A percentile compares a stretch with the other conserved stretches of the same genome.
Evolutionary conservation across 768 basidiomycete species (phyloP).

Genomic region (Leccinum imitatum): DNA sequence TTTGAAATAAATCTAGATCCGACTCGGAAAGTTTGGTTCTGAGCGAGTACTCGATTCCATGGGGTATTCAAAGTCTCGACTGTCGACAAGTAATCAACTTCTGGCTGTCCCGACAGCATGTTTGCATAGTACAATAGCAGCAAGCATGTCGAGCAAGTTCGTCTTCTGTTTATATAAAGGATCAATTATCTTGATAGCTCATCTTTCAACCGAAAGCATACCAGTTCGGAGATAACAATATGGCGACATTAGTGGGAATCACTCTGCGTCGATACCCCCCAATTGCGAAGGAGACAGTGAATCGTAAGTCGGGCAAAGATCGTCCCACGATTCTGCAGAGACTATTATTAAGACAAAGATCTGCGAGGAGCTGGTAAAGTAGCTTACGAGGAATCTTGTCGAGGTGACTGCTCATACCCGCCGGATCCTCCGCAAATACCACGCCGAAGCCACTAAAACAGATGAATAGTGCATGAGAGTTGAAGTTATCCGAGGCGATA

Average conservation of each 20-base stretch:
- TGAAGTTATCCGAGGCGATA: not conserved
- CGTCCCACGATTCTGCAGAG: slow-evolving; percentile 24
- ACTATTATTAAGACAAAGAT: not conserved
- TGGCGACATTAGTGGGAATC: not conserved
- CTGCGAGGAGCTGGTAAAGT: not conserved
- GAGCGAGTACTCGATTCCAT: no score
- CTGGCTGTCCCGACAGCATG: no score
- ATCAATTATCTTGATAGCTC: slow-evolving; percentile 15
- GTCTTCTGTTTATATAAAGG: no score
- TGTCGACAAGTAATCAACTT: no score
- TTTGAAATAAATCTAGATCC: no score
- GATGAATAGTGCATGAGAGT: not conserved
- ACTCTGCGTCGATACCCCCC: slow-evolving; percentile 15
- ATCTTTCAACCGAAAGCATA: no score
- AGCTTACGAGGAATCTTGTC: slow-evolving; percentile 18
- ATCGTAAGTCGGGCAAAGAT: slow-evolving; percentile 26
- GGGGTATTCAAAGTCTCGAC: no score
- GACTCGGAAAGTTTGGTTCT: no score
- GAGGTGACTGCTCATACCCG: slow-evolving; percentile 14
- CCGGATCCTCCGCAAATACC: slow-evolving; percentile 27
- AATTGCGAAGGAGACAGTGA: slow-evolving; percentile 21
- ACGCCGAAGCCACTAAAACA: slow-evolving; percentile 26
- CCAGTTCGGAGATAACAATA: no score
- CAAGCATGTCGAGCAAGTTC: no score
- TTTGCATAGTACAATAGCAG: no score